These are phyloP conservation scores for Verticillium zaregamsianum DNA, from an alignment of 2,329 filamentous ascomycete genomes.

Conservation along the genomic window DNA sequence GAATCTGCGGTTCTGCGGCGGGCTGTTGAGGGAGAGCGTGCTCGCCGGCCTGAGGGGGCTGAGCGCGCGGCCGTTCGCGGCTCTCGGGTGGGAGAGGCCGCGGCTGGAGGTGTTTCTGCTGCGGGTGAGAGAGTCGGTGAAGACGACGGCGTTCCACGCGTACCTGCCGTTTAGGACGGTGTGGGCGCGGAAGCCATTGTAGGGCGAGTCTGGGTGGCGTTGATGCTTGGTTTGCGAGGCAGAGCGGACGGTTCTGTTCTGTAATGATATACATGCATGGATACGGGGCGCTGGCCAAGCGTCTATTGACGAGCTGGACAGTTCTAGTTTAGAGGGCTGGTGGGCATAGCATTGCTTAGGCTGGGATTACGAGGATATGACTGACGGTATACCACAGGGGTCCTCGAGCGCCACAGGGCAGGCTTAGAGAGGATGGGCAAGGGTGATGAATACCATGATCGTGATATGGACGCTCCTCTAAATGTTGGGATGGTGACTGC, in stretches of 20 bases:
- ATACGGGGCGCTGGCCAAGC: background rate
- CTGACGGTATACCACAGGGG: background rate
- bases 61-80: conserved; percentile 31
- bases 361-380: background rate
- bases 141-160: conserved; percentile 28
- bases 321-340: background rate
- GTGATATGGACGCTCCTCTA: background rate
- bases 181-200: conserved; percentile 31
- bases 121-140: conserved; percentile 34
- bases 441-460: background rate
- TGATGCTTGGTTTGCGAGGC: background rate
- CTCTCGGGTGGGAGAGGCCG: conserved; percentile 33
- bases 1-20: conserved; percentile 31
- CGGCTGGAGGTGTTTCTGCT: conserved; percentile 41
- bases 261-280: background rate
- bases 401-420: background rate
- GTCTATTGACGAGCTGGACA: background rate
- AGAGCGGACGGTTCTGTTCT: background rate
- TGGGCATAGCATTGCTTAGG: background rate
- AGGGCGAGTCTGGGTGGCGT: background rate
- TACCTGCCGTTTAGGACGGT: conserved; percentile 37
- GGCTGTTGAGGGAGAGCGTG: conserved; percentile 38
- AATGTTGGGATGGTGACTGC: too few relatives aligned
- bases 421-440: background rate
- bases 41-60: conserved; percentile 35